These are phyloP conservation scores for Aspergillus arachidicola DNA, from an alignment of 2,329 filamentous ascomycete genomes.

Conservation along the genomic window DNA sequence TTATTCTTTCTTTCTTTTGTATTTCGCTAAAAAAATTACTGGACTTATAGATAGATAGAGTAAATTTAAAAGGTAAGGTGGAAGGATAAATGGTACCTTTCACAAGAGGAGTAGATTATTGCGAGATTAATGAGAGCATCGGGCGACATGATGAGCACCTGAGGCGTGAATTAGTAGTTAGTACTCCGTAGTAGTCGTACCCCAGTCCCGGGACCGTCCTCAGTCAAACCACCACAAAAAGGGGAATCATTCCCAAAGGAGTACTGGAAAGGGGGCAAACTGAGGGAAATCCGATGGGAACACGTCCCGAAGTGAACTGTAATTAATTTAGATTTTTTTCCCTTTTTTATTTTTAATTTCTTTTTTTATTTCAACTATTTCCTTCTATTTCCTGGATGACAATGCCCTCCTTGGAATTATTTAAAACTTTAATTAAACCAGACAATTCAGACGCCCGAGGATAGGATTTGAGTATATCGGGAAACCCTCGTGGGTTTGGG, in stretches of 20 bases:
- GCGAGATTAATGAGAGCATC: constrained; percentile 2
- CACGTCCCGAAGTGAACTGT: constrained; percentile 1
- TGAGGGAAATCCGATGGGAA: constrained; percentile 3
- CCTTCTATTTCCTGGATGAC: background rate
- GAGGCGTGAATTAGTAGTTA: background rate
- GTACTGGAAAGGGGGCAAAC: background rate
- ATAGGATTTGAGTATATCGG: too few species aligned
- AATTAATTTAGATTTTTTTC: background rate
- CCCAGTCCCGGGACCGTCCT: background rate
- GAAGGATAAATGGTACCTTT: background rate
- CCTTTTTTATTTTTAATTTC: background rate
- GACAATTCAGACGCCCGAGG: background rate
- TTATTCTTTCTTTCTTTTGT: background rate
- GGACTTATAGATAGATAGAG: background rate
- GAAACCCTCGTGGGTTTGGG: background rate
- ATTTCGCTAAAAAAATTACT: background rate
- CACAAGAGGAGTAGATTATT: background rate
- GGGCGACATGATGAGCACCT: background rate
- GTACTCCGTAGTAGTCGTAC: background rate
- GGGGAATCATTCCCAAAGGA: background rate
- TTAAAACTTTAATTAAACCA: background rate
- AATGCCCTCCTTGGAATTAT: background rate
- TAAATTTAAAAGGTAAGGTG: background rate
- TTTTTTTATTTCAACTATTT: background rate
- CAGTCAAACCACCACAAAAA: background rate